These are phyloP conservation scores for Coemansia sp. DNA, from an alignment of 192 early-diverging fungal genomes.

Conservation along the genomic window DNA sequence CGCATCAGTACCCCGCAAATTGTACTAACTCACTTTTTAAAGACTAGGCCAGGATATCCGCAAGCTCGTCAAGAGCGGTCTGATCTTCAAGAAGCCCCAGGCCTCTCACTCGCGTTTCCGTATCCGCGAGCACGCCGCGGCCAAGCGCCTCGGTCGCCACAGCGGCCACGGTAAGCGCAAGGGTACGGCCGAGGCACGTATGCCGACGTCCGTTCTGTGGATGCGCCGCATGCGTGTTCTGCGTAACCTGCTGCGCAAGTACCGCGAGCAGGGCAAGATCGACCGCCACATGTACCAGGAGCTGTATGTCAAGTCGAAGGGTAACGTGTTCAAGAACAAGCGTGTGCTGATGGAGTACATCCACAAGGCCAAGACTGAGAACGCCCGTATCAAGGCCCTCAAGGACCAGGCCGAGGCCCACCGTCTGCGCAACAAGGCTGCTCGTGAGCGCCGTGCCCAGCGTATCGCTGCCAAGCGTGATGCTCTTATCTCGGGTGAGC, in stretches of 20 bases:
- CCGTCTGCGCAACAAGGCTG: slow-evolving; percentile 92
- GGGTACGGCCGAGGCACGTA: slow-evolving; percentile 97
- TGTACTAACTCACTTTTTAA: background rate
- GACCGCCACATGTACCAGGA: slow-evolving; percentile 97
- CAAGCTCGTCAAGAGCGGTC: slow-evolving; percentile 96
- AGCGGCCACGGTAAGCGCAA: slow-evolving; percentile 88
- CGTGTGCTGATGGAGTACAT: slow-evolving; percentile 99
- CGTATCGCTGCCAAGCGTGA: slow-evolving; percentile 90
- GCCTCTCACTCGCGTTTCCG: slow-evolving; percentile 89
- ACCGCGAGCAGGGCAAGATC: slow-evolving; percentile 97
- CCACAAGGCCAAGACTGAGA: slow-evolving; percentile 99
- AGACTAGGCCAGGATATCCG: slow-evolving; percentile 77
- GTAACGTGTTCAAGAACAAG: slow-evolving; percentile 99
- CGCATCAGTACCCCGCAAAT: too few relatives aligned
- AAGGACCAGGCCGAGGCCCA: slow-evolving; percentile 98
- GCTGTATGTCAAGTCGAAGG: slow-evolving; percentile 98
- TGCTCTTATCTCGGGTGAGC: slow-evolving; percentile 58
- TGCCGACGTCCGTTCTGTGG: slow-evolving; percentile 94
- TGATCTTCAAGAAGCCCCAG: slow-evolving; percentile 93
- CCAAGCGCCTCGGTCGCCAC: slow-evolving; percentile 98
- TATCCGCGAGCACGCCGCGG: slow-evolving; percentile 82
- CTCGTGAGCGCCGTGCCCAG: slow-evolving; percentile 86
- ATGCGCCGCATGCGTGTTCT: slow-evolving; percentile 98
- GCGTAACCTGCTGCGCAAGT: slow-evolving; percentile 92
- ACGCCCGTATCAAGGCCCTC: slow-evolving; percentile 86